Percentiles rank a stretch among this genome's conserved stretches.
phyloP scores from a whole-genome alignment of 2,329 filamentous ascomycete species.

The Hymenoscyphus albidus region DNA sequence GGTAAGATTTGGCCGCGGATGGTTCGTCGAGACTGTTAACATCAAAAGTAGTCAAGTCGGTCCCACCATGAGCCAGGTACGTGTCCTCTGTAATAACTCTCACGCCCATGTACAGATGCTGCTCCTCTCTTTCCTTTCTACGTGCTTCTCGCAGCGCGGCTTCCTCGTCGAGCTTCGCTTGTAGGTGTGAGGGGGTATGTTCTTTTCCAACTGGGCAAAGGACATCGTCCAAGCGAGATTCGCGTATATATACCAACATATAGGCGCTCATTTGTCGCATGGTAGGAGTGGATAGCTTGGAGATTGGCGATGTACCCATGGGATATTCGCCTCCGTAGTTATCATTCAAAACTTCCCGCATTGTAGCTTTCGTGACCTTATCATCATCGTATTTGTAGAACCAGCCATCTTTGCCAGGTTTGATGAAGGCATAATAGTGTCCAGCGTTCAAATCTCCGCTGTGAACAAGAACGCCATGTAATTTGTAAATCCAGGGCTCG shows the following conservation, averaged over 20 bases:
- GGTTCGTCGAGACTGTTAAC: constrained; percentile 52
- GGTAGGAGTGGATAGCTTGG: constrained; percentile 51
- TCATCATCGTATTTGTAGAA: constrained; percentile 99
- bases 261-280: constrained; percentile 81
- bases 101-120: constrained; percentile 85
- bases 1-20: constrained; percentile 68
- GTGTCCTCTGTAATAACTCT: constrained; percentile 78
- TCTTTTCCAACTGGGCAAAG: constrained; percentile 71
- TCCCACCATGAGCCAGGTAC: constrained; percentile 76
- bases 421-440: constrained; percentile 97
- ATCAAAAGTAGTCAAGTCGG: constrained; percentile 74
- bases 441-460: constrained; percentile 95
- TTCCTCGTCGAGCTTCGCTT: constrained; percentile 78
- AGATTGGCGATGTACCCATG: constrained; percentile 42
- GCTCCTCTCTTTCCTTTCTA: constrained; percentile 86
- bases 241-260: constrained; percentile 97
- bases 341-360: constrained; percentile 88
- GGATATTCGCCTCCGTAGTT: constrained; percentile 89
- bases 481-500: constrained; percentile 84
- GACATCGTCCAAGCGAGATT: constrained; percentile 78
- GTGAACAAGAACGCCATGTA: constrained; percentile 94
- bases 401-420: constrained; percentile 85
- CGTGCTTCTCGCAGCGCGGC: constrained; percentile 69
- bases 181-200: constrained; percentile 78
- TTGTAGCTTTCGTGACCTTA: constrained; percentile 89